Evolutionary conservation across 768 basidiomycete genomes (phyloP).

Genomic region (Collybia mongolica): DNA sequence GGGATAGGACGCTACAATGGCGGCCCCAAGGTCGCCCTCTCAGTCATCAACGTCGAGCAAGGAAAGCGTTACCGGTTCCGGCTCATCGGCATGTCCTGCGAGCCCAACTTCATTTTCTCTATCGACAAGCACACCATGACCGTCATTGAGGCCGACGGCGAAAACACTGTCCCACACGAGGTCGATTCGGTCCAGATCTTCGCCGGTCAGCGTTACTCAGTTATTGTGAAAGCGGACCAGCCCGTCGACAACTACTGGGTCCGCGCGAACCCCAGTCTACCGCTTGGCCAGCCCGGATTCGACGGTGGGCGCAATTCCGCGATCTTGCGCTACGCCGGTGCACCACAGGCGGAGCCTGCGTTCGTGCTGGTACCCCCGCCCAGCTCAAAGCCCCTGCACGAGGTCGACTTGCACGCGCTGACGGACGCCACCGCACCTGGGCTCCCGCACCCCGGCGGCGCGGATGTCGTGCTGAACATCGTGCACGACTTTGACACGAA

Average conservation of each 20-base stretch:
- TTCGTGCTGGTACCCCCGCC: neutral
- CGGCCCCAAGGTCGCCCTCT: slow-evolving; percentile 30
- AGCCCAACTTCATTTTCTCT: slow-evolving; percentile 26
- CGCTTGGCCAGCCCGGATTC: slow-evolving; percentile 20
- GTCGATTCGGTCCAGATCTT: slow-evolving; percentile 29
- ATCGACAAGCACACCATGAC: slow-evolving; percentile 11
- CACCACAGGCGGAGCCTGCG: slow-evolving; percentile 37
- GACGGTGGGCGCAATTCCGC: slow-evolving; percentile 41
- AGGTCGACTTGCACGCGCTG: neutral
- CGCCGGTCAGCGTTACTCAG: slow-evolving; percentile 25
- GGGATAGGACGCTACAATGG: slow-evolving; percentile 34
- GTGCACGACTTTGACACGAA: neutral
- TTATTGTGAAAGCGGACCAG: slow-evolving; percentile 43
- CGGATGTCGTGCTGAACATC: neutral
- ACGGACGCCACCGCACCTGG: neutral
- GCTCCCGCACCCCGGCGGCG: slow-evolving; percentile 23
- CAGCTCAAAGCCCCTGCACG: neutral
- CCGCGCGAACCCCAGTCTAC: slow-evolving; percentile 26
- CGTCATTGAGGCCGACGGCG: slow-evolving; percentile 35
- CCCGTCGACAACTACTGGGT: slow-evolving; percentile 51
- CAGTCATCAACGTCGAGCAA: slow-evolving; percentile 33
- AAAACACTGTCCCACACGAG: slow-evolving; percentile 21
- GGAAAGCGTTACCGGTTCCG: slow-evolving; percentile 48
- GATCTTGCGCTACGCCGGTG: slow-evolving; percentile 49
- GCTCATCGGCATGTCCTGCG: slow-evolving; percentile 41